Base-by-base conservation (phyloP, 108 stramenopile genomes). In the Skeletonema grethae region DNA sequence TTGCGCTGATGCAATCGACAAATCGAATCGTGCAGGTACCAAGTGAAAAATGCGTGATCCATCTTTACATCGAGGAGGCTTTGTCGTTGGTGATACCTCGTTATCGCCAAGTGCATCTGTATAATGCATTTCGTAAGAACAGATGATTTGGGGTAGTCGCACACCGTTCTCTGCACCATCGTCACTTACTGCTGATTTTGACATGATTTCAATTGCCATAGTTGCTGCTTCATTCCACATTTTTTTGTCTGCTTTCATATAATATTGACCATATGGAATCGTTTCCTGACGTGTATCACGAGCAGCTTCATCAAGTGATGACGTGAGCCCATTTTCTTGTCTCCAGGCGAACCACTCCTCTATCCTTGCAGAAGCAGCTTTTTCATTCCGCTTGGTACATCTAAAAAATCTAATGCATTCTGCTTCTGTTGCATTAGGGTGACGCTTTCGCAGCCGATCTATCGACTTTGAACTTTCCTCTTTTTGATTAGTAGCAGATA, bases 11-110 rank as follows among this genome's bases (percentile, higher is more conserved):
- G 87, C 82, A 5, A 94, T 62, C 7, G 68, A 56, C 22, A 73
- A 39, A 61, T 94, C 93, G 53, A 94, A 72, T 13, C 72, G 76
- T 15, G 77, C 87, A 25, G 93, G 93, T 2, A 86, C 35, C 48
- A 90, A 67, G 58, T 90, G 87, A 64, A 90, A 57, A 20, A 87
- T 77, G 6, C 89, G 83, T 22, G 69, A 53, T 20, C 87, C 88
- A 38, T 85, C 72, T 64, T 69, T 84, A 53, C 70, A 76, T 38
- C 80, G 50, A n/a, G 80, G 80, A 55, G 69, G 75, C 28, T 43
- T 22, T 13, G 22, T 13, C 3, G 70, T 13, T 45, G 41, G 43
- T 29, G 32, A 13, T 48, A 7, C 46, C 5, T 34, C 41, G 11
- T 56, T 55, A 12, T 65, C 25, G 68, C 11, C 15, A 38, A n/a